Base-by-base conservation (phyloP, 2,329 filamentous ascomycete genomes). In the Colletotrichum sublineola region DNA sequence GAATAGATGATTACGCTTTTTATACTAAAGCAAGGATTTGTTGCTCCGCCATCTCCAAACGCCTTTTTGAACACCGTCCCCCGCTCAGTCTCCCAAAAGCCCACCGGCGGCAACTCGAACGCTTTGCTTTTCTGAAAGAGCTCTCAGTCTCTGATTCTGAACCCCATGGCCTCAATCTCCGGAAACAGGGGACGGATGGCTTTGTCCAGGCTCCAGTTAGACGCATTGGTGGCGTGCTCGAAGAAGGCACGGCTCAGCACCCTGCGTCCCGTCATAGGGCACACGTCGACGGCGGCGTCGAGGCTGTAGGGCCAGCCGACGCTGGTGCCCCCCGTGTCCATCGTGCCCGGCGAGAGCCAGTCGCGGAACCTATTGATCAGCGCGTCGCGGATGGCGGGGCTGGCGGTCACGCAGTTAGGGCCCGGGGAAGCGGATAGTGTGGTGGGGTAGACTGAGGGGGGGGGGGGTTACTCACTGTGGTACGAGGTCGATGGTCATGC, bases 171-270 rank as follows among this genome's bases (percentile, higher is more conserved):
- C 12, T 71, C 68, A 15, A 71, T 71, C 64, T 71, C 68, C 2
- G 68, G 68, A 6, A 57, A 71, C 20, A 71, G 7, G 14, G 44
- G 46, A 0, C 68, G 57, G 14, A 71, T 71, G 1, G 68, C 63
- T 52, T 71, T 71, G 36, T 71, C 68, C 20, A 71, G 24, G 20
- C 68, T 71, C 68, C 68, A 71, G 50, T 71, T 71, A 6, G n/a
- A 40, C 3, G 42, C 64, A 3, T 62, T 68, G 15, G 68, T 71
- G 8, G 68, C 68, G 24, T 71, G 68, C 38, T 71, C 68, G n/a
- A 50, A 58, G 9, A 71, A 71, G 2, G 68, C 68, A 5, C 68
- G 36, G 44, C 68, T 71, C 24, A 71, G 36, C 57, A 68, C 50
- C 58, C 68, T 44, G 11, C 68, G 63, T 3, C 68, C 68, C 0